Evolutionary conservation across 1,284 basidiomycete species (phyloP).

Genomic region (Caloboletus firmus): DNA sequence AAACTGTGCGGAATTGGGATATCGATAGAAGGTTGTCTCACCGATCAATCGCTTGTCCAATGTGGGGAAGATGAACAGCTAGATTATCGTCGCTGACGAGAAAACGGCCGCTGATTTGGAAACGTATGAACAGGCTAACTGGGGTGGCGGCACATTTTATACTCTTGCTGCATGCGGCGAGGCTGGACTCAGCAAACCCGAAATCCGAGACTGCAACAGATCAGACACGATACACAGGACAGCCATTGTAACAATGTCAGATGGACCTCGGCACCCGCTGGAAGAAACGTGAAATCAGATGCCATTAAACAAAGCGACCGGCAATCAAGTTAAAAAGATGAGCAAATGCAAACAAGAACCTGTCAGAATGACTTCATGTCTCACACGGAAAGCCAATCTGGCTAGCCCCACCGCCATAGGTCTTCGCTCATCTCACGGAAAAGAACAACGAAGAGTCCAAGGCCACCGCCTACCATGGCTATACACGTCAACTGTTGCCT

Average conservation of each 20-base stretch:
- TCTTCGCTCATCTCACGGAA: neutral
- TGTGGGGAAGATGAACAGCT: slow-evolving; percentile 20
- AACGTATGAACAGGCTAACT: slow-evolving; percentile 2
- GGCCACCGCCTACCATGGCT: neutral
- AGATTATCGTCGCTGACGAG: slow-evolving; percentile 7
- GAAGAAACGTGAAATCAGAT: neutral
- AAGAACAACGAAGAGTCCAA: neutral
- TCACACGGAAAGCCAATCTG: slow-evolving; percentile 4
- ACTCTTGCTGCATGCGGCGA: slow-evolving; percentile 6
- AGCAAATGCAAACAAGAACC: neutral
- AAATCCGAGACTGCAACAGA: slow-evolving; percentile 8
- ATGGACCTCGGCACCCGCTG: neutral
- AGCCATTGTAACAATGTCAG: neutral
- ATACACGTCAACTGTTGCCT: neutral
- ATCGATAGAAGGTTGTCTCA: slow-evolving; percentile 26
- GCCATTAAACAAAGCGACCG: neutral
- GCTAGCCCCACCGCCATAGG: neutral
- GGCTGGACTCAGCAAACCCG: slow-evolving; percentile 6
- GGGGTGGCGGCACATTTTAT: slow-evolving; percentile 14
- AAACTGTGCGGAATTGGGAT: slow-evolving; percentile 3
- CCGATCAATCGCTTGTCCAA: slow-evolving; percentile 22
- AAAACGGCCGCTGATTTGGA: slow-evolving; percentile 8
- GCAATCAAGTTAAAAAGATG: neutral
- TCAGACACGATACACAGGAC: neutral
- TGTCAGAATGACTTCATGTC: neutral